phyloP scores from a whole-genome alignment of 768 basidiomycete species.

The Mycena vitilis region DNA sequence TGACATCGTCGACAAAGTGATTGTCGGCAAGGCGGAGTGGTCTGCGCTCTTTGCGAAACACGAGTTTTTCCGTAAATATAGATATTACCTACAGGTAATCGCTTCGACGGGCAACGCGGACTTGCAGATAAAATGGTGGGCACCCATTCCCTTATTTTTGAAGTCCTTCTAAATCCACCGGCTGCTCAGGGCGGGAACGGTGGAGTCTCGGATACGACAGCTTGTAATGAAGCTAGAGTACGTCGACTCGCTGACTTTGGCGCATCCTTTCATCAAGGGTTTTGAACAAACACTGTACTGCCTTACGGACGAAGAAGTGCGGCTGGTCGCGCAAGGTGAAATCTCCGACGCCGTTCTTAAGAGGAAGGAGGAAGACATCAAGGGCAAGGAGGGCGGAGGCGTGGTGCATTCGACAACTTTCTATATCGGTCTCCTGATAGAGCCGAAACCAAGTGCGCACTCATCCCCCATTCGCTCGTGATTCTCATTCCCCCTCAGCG shows the following conservation, averaged over 20 bases:
- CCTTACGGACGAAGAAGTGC: constrained; percentile 87
- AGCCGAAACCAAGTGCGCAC: constrained; percentile 84
- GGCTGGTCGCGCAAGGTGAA: constrained; percentile 89
- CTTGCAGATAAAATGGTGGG: constrained; percentile 93
- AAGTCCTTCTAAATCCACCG: constrained; percentile 10
- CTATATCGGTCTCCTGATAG: constrained; percentile 94
- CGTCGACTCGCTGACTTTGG: constrained; percentile 89
- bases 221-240: constrained; percentile 98
- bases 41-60: constrained; percentile 94
- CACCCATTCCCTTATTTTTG: constrained; percentile 16
- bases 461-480: constrained; percentile 33
- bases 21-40: constrained; percentile 87
- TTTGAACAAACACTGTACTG: constrained; percentile 92
- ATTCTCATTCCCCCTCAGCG: constrained; percentile 55
- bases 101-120: constrained; percentile 88
- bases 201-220: constrained; percentile 95
- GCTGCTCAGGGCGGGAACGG: constrained; percentile 81
- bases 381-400: constrained; percentile 78
- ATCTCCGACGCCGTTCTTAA: constrained; percentile 35
- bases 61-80: constrained; percentile 97
- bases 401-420: constrained; percentile 97
- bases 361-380: constrained; percentile 72
- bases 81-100: constrained; percentile 95
- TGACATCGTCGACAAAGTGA: constrained; percentile 93
- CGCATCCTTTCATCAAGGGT: constrained; percentile 95